Conservation (phyloP, 139 green algal species). For the Picochlorum sp. region DNA sequence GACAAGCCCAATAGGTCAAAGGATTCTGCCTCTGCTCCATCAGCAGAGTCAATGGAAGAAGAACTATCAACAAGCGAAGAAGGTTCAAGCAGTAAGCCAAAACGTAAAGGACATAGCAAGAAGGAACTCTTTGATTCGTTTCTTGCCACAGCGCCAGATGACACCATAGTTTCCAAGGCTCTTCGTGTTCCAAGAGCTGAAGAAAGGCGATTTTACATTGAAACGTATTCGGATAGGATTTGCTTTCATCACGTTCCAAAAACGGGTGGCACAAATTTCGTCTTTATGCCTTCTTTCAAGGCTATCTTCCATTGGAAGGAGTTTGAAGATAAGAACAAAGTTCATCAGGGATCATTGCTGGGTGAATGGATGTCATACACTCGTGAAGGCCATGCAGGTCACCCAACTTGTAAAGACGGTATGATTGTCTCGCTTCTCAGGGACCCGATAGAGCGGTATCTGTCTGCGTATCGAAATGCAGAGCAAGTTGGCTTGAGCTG, state of each 20-base stretch:
- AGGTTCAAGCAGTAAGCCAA: too few species aligned
- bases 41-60: too few species aligned
- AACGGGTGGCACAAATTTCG: not conserved
- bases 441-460: not conserved
- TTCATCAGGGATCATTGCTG: not conserved
- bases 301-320: not conserved
- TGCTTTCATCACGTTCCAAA: not conserved
- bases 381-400: not conserved
- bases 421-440: not conserved
- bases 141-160: too few species aligned
- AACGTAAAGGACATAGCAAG: too few species aligned
- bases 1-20: too few species aligned
- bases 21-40: too few species aligned
- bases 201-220: not conserved
- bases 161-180: too few species aligned
- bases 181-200: not conserved
- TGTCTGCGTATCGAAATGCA: not conserved
- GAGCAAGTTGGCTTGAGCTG: not conserved
- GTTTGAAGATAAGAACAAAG: not conserved
- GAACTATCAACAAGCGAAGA: too few species aligned
- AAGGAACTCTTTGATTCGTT: too few species aligned
- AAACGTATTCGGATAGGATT: not conserved
- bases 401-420: not conserved
- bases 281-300: not conserved
- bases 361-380: not conserved